Conservation (phyloP, 164 flowering plant species). For the Aristolochia contorta region DNA sequence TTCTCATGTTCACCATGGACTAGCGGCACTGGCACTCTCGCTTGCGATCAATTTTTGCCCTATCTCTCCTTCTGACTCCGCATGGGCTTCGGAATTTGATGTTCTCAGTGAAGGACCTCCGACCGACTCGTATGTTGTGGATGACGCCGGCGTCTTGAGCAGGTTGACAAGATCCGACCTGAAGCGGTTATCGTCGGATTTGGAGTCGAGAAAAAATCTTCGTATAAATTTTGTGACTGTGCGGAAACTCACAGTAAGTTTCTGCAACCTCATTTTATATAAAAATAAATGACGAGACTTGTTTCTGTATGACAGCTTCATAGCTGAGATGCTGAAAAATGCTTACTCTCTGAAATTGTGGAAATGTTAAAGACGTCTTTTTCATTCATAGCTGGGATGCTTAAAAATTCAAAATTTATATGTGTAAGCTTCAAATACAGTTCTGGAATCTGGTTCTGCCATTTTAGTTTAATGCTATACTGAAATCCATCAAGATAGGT, state of each 20-base stretch:
- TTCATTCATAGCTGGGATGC: too few relatives aligned
- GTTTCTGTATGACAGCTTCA: too few relatives aligned
- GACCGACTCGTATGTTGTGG: slow-evolving; percentile 63
- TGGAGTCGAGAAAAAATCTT: slow-evolving; percentile 81
- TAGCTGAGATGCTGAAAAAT: too few relatives aligned
- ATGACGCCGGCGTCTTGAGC: slow-evolving; percentile 95
- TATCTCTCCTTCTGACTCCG: slow-evolving; percentile 25
- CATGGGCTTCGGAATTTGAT: slow-evolving; percentile 83
- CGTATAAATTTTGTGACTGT: slow-evolving; percentile 75
- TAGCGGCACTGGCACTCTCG: slow-evolving; percentile 79
- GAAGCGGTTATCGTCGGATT: slow-evolving; percentile 68
- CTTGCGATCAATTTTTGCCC: slow-evolving; percentile 66
- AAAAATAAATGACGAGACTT: background rate
- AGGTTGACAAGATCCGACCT: slow-evolving; percentile 77
- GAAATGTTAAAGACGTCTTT: too few relatives aligned
- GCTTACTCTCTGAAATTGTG: too few relatives aligned
- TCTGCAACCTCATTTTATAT: background rate
- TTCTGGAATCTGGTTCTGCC: background rate
- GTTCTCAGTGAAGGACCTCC: slow-evolving; percentile 77
- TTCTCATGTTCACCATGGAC: slow-evolving; percentile 53
- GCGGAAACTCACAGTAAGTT: slow-evolving; percentile 87
- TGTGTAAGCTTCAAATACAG: background rate
- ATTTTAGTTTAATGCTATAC: background rate
- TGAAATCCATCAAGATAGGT: too few relatives aligned
- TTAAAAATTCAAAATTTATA: too few relatives aligned